Conservation (phyloP, 2,329 filamentous ascomycete genomes). For the Cercospora citrullina region DNA sequence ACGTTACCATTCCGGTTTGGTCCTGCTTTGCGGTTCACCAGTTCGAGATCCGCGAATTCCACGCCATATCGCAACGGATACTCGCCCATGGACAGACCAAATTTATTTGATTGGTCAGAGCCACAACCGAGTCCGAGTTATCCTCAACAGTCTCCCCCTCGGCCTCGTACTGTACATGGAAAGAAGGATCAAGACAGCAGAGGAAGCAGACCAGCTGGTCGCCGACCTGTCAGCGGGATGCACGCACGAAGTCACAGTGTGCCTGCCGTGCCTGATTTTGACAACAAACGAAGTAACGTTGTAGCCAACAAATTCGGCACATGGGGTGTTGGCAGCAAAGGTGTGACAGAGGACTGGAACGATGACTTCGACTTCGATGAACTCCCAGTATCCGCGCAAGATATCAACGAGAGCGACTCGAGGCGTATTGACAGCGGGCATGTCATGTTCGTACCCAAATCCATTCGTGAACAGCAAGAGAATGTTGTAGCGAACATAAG, state of each 20-base stretch:
- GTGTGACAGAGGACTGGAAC: constrained; percentile 83
- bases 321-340: constrained; percentile 78
- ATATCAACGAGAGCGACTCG: constrained; percentile 37
- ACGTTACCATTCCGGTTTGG: constrained; percentile 31
- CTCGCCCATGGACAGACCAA: constrained; percentile 52
- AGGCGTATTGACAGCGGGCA: constrained; percentile 48
- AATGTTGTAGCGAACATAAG: constrained; percentile 81
- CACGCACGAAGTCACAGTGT: constrained; percentile 82
- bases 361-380: constrained; percentile 81
- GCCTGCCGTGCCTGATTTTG: constrained; percentile 64
- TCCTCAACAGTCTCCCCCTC: constrained; percentile 60
- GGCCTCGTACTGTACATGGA: constrained; percentile 73
- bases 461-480: constrained; percentile 77
- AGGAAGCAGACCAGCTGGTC: constrained; percentile 66
- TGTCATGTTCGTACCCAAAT: constrained; percentile 71
- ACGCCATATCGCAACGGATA: constrained; percentile 42
- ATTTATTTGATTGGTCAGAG: constrained; percentile 69
- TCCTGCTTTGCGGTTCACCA: constrained; percentile 24
- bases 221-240: constrained; percentile 66
- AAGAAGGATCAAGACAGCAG: constrained; percentile 71
- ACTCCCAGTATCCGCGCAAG: constrained; percentile 40
- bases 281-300: constrained; percentile 55
- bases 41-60: constrained; percentile 38
- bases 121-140: constrained; percentile 62
- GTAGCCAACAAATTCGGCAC: constrained; percentile 72